These are phyloP conservation scores for Talaromyces borbonicus DNA, from an alignment of 495 filamentous ascomycete genomes.

Conservation along the genomic window DNA sequence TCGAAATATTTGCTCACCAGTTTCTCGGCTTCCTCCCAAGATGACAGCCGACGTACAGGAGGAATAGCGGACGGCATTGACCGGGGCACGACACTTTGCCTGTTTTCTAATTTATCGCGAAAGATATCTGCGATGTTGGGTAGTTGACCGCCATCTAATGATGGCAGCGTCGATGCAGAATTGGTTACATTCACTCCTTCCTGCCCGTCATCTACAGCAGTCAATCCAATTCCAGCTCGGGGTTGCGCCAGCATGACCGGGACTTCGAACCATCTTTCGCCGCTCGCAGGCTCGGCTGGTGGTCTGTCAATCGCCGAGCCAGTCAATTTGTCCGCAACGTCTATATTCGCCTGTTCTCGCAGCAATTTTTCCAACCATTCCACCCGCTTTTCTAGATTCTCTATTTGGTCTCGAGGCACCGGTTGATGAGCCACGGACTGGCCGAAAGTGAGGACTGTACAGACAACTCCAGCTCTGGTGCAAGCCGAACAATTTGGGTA, in stretches of 20 bases:
- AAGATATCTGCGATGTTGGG: conserved; percentile 39
- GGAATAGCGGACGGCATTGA: conserved; percentile 21
- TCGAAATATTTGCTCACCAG: conserved; percentile 32
- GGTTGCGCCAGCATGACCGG: conserved; percentile 29
- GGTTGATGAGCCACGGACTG: conserved; percentile 33
- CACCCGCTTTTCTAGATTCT: conserved; percentile 43
- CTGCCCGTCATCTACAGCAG: background rate
- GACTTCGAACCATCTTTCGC: conserved; percentile 36
- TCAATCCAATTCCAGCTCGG: conserved; percentile 12
- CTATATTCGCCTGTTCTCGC: conserved; percentile 27
- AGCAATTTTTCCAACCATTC: conserved; percentile 39
- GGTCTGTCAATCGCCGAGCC: conserved; percentile 20
- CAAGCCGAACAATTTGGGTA: conserved; percentile 45
- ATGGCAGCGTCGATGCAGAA: background rate
- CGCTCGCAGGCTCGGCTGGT: conserved; percentile 9
- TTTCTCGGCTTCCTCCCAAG: conserved; percentile 31
- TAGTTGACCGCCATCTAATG: conserved; percentile 17
- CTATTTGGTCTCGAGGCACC: conserved; percentile 38
- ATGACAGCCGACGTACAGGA: conserved; percentile 27
- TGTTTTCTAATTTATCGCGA: conserved; percentile 35
- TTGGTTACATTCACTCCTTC: background rate
- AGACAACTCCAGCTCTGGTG: conserved; percentile 40
- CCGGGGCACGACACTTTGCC: conserved; percentile 30
- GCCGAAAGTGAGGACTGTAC: conserved; percentile 35
- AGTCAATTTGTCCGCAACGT: conserved; percentile 25